Base-by-base conservation (phyloP, 208 protist species). In the Tritrichomonas foetus region DNA sequence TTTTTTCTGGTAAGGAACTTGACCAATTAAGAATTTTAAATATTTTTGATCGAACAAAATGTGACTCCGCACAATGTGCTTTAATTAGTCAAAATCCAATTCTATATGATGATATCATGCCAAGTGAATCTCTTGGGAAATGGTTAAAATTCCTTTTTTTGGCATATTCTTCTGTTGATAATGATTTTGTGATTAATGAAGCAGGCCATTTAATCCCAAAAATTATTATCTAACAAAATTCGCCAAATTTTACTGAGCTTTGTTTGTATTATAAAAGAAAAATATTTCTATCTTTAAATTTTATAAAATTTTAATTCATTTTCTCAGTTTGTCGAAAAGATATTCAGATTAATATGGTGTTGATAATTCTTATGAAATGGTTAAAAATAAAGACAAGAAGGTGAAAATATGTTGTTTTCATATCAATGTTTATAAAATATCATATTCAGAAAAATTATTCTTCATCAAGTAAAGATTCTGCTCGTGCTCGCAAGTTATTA, bases 111-210 rank as follows among this genome's bases (percentile, higher is more conserved):
- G 74, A 82, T 82, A 25, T 82, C 20, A 82, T 82, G 74, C 74
- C 74, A 41, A 82, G 39, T 16, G 8, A 36, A 30, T 14, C 14
- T n/a, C 33, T 82, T 50, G 44, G 39, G 27, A 82, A 82, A 49
- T 82, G 74, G 74, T 41, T 82, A 30, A 82, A 82, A 50, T 82
- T 82, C 50, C 50, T 82, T 11, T 82, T 50, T 25, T 41, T 82
- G 8, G 2, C 33, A 30, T n/a, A 82, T 82, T 30, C 41, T 20
- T 2, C 3, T 3, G 41, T 47, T 16, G 16, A 61, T 5, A 61
- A 61, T 61, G 16, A 61, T 61, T 82, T 14, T 9, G 30, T 82
- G 0, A 50, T 82, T 14, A 82, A 82, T 50, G 74, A 82, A 47
- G 74, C 41, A n/a, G 74, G 74, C 39, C 39, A 50, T 50, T 30